Percentiles rank a stretch among this genome's conserved stretches.
phyloP scores from a whole-genome alignment of 805 yeast genomes.

The Starmerella apis region DNA sequence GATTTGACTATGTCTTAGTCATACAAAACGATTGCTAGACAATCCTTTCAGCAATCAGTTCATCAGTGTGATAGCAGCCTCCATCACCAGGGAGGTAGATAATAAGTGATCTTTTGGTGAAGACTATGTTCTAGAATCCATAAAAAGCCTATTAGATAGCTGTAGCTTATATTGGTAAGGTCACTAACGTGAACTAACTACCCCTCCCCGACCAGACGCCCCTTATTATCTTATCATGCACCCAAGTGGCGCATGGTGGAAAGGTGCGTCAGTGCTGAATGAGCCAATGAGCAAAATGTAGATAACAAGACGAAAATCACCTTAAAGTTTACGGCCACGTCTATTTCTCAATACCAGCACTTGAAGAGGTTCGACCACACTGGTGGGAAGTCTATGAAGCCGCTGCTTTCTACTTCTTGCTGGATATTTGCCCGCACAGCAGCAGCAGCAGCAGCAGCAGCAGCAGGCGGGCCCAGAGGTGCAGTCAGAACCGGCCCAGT shows the following conservation, averaged over 20 bases:
- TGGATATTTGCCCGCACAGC: not conserved
- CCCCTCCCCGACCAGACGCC: not conserved
- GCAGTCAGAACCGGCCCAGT: not conserved
- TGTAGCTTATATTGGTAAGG: no score
- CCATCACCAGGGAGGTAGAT: not conserved
- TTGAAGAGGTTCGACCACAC: no score
- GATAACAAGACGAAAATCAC: no score
- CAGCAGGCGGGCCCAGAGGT: not conserved
- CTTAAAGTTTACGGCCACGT: no score
- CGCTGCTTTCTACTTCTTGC: no score
- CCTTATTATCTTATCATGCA: constrained; percentile 6
- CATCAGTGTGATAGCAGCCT: not conserved
- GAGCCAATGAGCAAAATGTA: not conserved
- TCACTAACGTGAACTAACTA: no score
- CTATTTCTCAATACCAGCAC: no score
- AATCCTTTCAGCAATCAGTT: not conserved
- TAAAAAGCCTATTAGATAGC: not conserved
- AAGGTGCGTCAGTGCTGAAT: not conserved
- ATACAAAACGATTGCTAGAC: not conserved
- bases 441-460: not conserved
- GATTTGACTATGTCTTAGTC: not conserved
- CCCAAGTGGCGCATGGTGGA: constrained; percentile 2
- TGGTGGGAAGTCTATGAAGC: no score
- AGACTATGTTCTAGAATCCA: not conserved
- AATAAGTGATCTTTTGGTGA: not conserved